Conservation (phyloP, 129 eudicot genomes). For the Centrapalus pauciflorus region DNA sequence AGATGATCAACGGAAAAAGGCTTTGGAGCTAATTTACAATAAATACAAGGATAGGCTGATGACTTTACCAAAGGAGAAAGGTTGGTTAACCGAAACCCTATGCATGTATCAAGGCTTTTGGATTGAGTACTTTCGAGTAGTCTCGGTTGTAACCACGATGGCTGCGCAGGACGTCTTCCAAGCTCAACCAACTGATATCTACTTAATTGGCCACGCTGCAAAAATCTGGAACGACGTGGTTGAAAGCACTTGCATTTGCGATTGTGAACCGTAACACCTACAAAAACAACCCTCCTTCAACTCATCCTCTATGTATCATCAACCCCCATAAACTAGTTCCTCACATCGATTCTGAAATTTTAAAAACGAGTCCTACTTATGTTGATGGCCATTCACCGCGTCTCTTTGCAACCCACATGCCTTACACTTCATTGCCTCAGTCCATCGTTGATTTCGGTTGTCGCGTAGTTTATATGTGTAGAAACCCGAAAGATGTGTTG, state of each 20-base stretch:
- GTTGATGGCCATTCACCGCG: slow-evolving; percentile 6
- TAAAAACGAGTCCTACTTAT: not conserved
- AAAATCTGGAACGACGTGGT: slow-evolving; percentile 50
- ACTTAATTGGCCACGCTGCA: slow-evolving; percentile 31
- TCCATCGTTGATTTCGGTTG: slow-evolving; percentile 28
- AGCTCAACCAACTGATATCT: slow-evolving; percentile 33
- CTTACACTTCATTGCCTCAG: slow-evolving; percentile 27
- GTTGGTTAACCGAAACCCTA: slow-evolving; percentile 35
- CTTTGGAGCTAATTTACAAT: slow-evolving; percentile 5
- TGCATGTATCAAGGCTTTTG: slow-evolving; percentile 37
- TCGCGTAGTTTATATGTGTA: slow-evolving; percentile 34
- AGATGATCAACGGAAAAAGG: slow-evolving; percentile 6
- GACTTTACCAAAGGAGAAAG: slow-evolving; percentile 31
- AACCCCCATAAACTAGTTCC: slow-evolving; percentile 39
- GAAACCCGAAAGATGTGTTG: slow-evolving; percentile 48
- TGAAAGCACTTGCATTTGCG: slow-evolving; percentile 39
- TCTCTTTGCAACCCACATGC: slow-evolving; percentile 40
- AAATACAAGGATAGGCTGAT: slow-evolving; percentile 11
- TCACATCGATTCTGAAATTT: slow-evolving; percentile 13
- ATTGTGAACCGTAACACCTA: slow-evolving; percentile 16
- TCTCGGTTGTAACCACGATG: slow-evolving; percentile 10
- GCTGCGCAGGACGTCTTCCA: slow-evolving; percentile 25
- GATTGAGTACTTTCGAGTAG: slow-evolving; percentile 11
- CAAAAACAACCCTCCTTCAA: slow-evolving; percentile 22
- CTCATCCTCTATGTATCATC: slow-evolving; percentile 8